A percentile compares a stretch with the other conserved stretches of the same genome.
phyloP scores from a whole-genome alignment of 75 land plant species.

The Selaginella moellendorffii region DNA sequence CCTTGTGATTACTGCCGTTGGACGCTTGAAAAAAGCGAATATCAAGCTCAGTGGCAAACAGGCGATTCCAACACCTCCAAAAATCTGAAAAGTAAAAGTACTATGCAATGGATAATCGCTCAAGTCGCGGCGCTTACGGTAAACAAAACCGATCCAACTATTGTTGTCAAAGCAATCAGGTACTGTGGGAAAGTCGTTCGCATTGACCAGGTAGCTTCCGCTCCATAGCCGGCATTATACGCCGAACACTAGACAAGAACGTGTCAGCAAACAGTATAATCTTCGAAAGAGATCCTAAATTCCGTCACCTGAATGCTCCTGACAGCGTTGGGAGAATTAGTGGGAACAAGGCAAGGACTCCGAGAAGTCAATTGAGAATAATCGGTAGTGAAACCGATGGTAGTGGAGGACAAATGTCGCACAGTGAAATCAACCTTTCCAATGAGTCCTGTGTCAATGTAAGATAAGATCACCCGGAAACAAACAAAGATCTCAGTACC shows the following conservation, averaged over 20 bases:
- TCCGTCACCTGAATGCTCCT: not conserved
- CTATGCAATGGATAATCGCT: no score
- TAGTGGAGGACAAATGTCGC: slow-evolving; percentile 52
- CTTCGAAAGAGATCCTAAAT: not conserved
- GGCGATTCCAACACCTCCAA: slow-evolving; percentile 97
- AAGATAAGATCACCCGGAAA: no score
- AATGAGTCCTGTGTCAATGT: slow-evolving; percentile 44
- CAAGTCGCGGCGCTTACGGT: no score
- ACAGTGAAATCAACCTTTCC: slow-evolving; percentile 94
- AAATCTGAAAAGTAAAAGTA: slow-evolving; percentile 39
- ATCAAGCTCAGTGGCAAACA: slow-evolving; percentile 84
- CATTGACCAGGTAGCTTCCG: slow-evolving; percentile 81
- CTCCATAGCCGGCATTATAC: slow-evolving; percentile 41
- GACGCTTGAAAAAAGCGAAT: slow-evolving; percentile 73
- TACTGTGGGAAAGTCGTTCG: slow-evolving; percentile 84
- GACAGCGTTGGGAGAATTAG: not conserved
- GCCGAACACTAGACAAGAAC: slow-evolving; percentile 60
- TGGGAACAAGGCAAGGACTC: slow-evolving; percentile 38
- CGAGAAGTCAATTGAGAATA: slow-evolving; percentile 40
- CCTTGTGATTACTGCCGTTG: slow-evolving; percentile 82
- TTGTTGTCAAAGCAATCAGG: slow-evolving; percentile 85
- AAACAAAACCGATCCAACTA: slow-evolving; percentile 91
- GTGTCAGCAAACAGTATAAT: not conserved
- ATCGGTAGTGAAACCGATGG: slow-evolving; percentile 39
- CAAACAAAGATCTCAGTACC: slow-evolving; percentile 33